phyloP scores from a whole-genome alignment of 306 rosid genomes.

The Glycine soja region DNA sequence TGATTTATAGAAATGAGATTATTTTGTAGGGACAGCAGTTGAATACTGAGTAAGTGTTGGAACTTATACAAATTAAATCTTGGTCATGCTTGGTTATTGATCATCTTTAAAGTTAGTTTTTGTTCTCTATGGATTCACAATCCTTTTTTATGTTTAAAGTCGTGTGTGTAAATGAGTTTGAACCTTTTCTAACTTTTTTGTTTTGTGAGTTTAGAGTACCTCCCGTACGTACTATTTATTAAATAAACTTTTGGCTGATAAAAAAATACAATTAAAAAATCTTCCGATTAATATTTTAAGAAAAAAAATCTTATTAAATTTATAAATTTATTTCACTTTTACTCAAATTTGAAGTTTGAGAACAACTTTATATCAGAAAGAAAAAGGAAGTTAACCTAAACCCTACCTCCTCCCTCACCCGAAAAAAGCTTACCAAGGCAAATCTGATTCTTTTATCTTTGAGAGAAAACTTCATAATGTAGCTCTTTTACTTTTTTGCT shows the following conservation, averaged over 20 bases:
- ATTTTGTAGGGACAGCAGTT: neutral
- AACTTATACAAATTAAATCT: neutral
- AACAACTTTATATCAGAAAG: slow-evolving; percentile 37
- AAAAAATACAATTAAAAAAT: neutral
- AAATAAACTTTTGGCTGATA: neutral
- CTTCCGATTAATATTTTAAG: neutral
- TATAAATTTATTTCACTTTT: neutral
- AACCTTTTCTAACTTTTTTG: slow-evolving; percentile 12
- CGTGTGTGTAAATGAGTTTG: neutral
- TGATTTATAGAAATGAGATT: neutral
- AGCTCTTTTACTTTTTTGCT: slow-evolving; percentile 31
- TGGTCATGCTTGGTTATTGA: neutral
- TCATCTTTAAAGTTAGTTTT: slow-evolving; percentile 3
- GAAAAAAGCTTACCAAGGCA: slow-evolving; percentile 23
- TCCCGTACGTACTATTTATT: slow-evolving; percentile 1
- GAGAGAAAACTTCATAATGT: neutral
- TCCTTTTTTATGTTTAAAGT: neutral
- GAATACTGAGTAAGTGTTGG: neutral
- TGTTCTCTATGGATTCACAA: slow-evolving; percentile 7
- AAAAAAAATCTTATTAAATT: neutral
- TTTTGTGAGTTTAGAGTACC: neutral
- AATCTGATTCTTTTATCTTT: slow-evolving; percentile 39
- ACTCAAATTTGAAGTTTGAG: neutral
- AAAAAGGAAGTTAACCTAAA: slow-evolving; percentile 35
- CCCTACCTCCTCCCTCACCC: neutral